Conservation (phyloP, 345 rosid species). For the Populus ilicifolia region DNA sequence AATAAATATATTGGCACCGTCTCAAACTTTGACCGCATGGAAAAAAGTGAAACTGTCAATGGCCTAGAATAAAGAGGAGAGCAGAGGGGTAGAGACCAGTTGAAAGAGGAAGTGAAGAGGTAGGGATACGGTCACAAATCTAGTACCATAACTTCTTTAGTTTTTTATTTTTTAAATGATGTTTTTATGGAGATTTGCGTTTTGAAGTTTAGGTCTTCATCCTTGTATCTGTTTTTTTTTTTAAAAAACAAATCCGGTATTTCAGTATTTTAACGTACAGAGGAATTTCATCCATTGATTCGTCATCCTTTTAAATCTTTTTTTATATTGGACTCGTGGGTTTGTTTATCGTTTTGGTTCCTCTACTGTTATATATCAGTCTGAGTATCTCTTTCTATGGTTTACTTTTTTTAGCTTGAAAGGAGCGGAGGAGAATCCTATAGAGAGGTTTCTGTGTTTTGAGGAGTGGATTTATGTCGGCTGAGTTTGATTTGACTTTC, state of each 20-base stretch:
- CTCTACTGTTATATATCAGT: neutral
- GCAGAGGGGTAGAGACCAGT: slow-evolving; percentile 14
- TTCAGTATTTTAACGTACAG: slow-evolving; percentile 7
- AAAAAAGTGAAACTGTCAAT: slow-evolving; percentile 28
- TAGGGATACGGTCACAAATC: neutral
- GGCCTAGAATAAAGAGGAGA: slow-evolving; percentile 11
- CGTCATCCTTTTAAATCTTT: slow-evolving; percentile 32
- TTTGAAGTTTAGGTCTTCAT: slow-evolving; percentile 7
- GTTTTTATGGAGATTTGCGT: slow-evolving; percentile 32
- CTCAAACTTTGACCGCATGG: slow-evolving; percentile 30
- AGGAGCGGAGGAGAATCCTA: neutral
- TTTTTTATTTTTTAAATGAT: neutral
- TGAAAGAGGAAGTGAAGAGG: neutral
- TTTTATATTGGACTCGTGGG: neutral
- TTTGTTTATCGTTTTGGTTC: neutral
- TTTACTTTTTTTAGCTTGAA: neutral
- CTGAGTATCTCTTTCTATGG: neutral
- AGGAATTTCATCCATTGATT: slow-evolving; percentile 64
- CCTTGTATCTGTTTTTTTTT: neutral
- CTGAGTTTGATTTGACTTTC: slow-evolving; percentile 63
- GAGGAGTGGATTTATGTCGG: slow-evolving; percentile 79
- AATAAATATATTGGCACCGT: neutral
- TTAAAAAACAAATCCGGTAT: neutral
- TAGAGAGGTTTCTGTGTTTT: slow-evolving; percentile 7
- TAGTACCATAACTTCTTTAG: neutral